Evolutionary conservation across 2,329 filamentous ascomycete genomes (phyloP).

Genomic region (Verticillium isaacii): DNA sequence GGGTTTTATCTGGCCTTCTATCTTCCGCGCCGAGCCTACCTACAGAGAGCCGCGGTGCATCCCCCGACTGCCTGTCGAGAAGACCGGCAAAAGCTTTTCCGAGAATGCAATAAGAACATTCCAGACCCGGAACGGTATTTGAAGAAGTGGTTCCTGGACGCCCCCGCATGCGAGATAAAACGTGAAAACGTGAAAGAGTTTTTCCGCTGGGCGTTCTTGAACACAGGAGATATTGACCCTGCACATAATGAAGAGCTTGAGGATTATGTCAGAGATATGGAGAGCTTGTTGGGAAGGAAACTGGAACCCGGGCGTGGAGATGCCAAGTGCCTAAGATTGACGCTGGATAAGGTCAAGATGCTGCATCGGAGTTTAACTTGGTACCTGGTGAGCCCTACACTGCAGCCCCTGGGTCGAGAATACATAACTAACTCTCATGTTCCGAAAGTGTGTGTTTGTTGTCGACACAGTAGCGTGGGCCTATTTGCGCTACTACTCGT

Average conservation of each 20-base stretch:
- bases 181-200: conserved; percentile 67
- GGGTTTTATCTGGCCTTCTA: conserved; percentile 39
- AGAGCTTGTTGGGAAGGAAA: conserved; percentile 43
- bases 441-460: background rate
- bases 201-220: conserved; percentile 64
- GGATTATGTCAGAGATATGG: conserved; percentile 43
- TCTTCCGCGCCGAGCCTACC: conserved; percentile 32
- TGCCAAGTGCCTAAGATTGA: conserved; percentile 56
- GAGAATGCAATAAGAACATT: conserved; percentile 49
- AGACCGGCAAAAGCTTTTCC: conserved; percentile 51
- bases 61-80: conserved; percentile 35
- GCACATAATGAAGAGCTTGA: conserved; percentile 32
- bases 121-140: conserved; percentile 53
- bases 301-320: conserved; percentile 50
- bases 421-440: conserved; percentile 9
- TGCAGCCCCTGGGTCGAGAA: conserved; percentile 43
- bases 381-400: conserved; percentile 53
- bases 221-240: conserved; percentile 31
- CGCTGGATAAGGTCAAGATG: conserved; percentile 56
- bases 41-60: conserved; percentile 32
- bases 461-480: conserved; percentile 29
- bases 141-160: conserved; percentile 61
- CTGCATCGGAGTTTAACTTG: conserved; percentile 57
- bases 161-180: conserved; percentile 50
- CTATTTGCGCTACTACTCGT: conserved; percentile 44